Conservation (phyloP, 768 basidiomycete species). For the Chiua virens region DNA sequence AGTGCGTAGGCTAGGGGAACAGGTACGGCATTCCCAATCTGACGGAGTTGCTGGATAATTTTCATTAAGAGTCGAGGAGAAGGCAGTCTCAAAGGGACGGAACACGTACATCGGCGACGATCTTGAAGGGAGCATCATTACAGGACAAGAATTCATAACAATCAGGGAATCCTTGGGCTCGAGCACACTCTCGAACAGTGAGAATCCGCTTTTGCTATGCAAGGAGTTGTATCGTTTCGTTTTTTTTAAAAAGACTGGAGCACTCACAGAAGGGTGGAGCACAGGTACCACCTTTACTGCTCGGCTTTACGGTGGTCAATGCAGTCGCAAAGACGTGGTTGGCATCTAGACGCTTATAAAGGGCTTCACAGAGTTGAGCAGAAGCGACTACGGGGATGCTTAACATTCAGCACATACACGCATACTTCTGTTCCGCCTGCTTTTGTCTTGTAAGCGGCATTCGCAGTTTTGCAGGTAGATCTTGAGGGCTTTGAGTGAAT, state of each 20-base stretch:
- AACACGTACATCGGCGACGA: constrained; percentile 52
- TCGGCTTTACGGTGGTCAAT: constrained; percentile 55
- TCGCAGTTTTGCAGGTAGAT: constrained; percentile 42
- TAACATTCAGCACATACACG: constrained; percentile 20
- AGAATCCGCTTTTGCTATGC: constrained; percentile 69
- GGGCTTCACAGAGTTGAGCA: constrained; percentile 34
- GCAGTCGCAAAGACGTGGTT: constrained; percentile 61
- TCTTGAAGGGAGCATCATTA: constrained; percentile 33
- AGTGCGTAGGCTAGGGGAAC: constrained; percentile 66
- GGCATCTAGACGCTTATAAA: constrained; percentile 57
- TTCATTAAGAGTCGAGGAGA: not conserved
- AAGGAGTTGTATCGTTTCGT: not conserved
- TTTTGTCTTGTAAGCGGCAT: constrained; percentile 35
- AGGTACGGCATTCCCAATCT: constrained; percentile 82
- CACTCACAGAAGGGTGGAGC: constrained; percentile 47
- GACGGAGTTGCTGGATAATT: constrained; percentile 58
- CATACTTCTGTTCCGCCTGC: constrained; percentile 25
- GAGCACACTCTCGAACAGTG: constrained; percentile 65
- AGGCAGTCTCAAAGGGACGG: not conserved
- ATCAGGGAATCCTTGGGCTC: constrained; percentile 81
- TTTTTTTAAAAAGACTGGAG: not conserved
- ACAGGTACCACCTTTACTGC: constrained; percentile 45
- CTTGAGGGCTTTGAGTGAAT: constrained; percentile 26
- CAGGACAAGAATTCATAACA: constrained; percentile 58
- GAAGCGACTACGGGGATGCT: not conserved